These are phyloP conservation scores for Carpinus viminea DNA, from an alignment of 306 rosid genomes.

Conservation along the genomic window DNA sequence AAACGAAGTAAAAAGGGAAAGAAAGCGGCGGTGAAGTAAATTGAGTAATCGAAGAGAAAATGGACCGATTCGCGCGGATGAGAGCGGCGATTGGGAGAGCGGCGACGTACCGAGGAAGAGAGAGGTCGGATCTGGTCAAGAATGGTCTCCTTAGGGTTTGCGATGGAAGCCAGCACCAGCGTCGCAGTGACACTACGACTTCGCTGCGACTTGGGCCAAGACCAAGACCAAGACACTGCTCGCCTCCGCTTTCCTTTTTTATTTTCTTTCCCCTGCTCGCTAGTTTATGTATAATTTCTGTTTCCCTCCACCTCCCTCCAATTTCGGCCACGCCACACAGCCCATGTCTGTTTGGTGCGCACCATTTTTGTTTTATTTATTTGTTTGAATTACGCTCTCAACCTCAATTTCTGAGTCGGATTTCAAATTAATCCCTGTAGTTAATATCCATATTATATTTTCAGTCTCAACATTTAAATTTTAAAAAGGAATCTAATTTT, in stretches of 20 bases:
- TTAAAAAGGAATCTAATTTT: too few relatives aligned
- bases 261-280: neutral
- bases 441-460: too few relatives aligned
- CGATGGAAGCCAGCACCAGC: neutral
- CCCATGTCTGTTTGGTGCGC: neutral
- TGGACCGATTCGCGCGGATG: neutral
- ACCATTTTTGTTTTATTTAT: too few relatives aligned
- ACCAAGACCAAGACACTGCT: neutral
- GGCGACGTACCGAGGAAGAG: neutral
- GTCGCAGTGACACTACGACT: neutral
- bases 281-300: neutral
- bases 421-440: too few relatives aligned
- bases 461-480: too few relatives aligned
- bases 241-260: neutral
- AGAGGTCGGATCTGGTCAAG: neutral
- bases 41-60: neutral
- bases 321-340: neutral
- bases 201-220: neutral
- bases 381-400: too few relatives aligned
- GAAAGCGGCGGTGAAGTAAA: neutral
- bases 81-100: neutral
- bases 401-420: too few relatives aligned
- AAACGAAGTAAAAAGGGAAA: neutral
- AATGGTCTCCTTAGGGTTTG: neutral
- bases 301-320: neutral